Conservation (phyloP, 2,329 filamentous ascomycete genomes). For the Celoporthe dispersa region DNA sequence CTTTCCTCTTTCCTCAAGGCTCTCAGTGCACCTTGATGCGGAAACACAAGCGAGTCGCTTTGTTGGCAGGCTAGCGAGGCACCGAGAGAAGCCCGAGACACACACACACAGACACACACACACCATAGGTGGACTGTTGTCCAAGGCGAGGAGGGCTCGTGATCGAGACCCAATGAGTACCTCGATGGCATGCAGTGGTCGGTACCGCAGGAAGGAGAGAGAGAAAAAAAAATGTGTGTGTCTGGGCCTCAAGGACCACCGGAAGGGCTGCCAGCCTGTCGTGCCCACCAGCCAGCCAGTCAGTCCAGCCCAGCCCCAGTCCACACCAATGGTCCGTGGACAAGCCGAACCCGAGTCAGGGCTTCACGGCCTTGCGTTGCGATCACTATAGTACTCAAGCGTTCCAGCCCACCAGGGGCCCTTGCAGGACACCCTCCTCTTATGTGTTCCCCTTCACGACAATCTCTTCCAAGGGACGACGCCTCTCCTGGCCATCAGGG, state of each 20-base stretch:
- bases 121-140: neutral
- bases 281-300: neutral
- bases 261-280: neutral
- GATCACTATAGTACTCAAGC: neutral
- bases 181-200: neutral
- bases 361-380: neutral
- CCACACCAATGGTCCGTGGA: neutral
- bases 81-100: neutral
- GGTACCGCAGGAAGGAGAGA: neutral
- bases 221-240: neutral
- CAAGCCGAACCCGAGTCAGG: neutral
- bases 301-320: neutral
- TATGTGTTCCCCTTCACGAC: neutral
- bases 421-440: neutral
- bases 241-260: neutral
- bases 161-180: neutral
- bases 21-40: conserved; percentile 9
- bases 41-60: conserved; percentile 10
- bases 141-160: neutral
- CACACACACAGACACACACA: conserved; percentile 1
- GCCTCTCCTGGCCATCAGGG: conserved; percentile 6
- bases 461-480: neutral
- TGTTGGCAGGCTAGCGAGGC: neutral
- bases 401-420: conserved; percentile 21
- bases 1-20: neutral